Evolutionary conservation across 2,329 filamentous ascomycete genomes (phyloP).

Genomic region (Colletotrichum phormii): DNA sequence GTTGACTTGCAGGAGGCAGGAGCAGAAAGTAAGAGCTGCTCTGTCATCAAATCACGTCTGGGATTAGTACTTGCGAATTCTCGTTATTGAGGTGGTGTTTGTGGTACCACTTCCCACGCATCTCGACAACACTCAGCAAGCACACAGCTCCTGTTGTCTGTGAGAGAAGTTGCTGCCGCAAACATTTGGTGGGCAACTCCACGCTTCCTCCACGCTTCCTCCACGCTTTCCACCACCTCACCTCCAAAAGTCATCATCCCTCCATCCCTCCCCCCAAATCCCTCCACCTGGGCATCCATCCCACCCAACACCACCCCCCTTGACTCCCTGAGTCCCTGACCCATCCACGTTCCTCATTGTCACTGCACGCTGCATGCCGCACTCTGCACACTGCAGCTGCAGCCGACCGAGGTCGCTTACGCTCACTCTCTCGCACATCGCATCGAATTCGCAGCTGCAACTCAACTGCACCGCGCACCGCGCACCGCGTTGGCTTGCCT

Average conservation of each 20-base stretch:
- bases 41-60: neutral
- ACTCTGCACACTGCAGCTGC: neutral
- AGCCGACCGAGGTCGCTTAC: neutral
- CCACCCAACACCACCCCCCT: neutral
- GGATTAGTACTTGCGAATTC: neutral
- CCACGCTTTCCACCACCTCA: too few relatives aligned
- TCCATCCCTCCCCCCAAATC: too few relatives aligned
- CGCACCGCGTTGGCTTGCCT: neutral
- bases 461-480: neutral
- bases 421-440: neutral
- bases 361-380: neutral
- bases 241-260: too few relatives aligned
- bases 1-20: neutral
- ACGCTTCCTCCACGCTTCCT: too few relatives aligned
- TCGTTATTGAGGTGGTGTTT: neutral
- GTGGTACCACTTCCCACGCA: neutral
- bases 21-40: neutral
- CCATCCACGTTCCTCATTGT: conserved; percentile 1
- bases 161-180: too few relatives aligned
- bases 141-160: neutral
- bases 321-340: neutral
- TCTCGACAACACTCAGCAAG: neutral
- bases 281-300: neutral
- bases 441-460: neutral
- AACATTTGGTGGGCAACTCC: too few relatives aligned